Percentiles rank a stretch among this genome's conserved stretches.
Conservation (phyloP, 257 asterid genomes). For the Misopates orontium region DNA sequence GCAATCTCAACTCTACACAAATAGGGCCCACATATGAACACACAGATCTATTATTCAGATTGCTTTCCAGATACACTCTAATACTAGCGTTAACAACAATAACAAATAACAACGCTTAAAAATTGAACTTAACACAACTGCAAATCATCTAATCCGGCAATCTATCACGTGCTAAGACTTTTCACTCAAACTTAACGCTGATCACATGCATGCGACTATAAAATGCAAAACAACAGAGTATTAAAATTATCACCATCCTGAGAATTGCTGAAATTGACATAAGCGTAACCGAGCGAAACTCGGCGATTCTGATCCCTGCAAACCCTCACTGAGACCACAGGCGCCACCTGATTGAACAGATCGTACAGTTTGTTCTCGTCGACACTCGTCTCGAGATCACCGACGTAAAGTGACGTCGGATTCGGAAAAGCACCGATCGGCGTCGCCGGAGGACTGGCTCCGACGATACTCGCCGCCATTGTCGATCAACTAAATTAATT, state of each 20-base stretch:
- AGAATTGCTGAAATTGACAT: slow-evolving; percentile 62
- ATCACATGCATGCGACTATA: background rate
- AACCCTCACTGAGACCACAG: slow-evolving; percentile 67
- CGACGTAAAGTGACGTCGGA: slow-evolving; percentile 67
- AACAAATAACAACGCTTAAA: background rate
- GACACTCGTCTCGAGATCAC: slow-evolving; percentile 70
- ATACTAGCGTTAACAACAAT: background rate
- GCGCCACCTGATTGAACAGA: slow-evolving; percentile 66
- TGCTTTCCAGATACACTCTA: too few relatives aligned
- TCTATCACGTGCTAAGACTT: too few relatives aligned
- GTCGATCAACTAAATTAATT: slow-evolving; percentile 9
- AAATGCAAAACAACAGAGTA: background rate
- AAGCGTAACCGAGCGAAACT: slow-evolving; percentile 69
- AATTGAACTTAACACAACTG: background rate
- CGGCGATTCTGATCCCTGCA: slow-evolving; percentile 63
- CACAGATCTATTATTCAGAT: too few relatives aligned
- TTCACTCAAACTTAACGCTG: too few relatives aligned
- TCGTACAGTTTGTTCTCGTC: slow-evolving; percentile 66
- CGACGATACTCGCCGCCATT: slow-evolving; percentile 23
- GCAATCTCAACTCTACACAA: too few relatives aligned
- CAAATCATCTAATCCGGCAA: too few relatives aligned
- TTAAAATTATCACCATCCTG: slow-evolving; percentile 50
- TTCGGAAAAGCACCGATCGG: slow-evolving; percentile 26
- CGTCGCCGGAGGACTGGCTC: slow-evolving; percentile 31
- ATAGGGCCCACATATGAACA: too few relatives aligned